Evolutionary conservation across 208 protist genomes (phyloP), one percentile per base, ranked within the genome.

Genomic region (Leishmania braziliensis): DNA sequence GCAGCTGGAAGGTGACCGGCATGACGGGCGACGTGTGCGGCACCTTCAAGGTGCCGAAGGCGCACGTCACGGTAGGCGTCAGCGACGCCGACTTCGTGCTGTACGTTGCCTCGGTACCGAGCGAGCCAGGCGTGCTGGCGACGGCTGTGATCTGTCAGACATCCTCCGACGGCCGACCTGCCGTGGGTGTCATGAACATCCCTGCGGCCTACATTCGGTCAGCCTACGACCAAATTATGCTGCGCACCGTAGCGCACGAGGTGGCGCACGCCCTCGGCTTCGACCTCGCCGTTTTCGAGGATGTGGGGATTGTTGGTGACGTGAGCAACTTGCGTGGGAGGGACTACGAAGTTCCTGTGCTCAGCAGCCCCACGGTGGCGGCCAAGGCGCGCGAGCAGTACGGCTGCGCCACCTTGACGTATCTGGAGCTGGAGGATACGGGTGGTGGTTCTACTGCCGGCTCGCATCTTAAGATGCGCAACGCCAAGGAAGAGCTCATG

Each of bases 401-500:
- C 83, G 84, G 79, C 62, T 98, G 97, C 80, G 12, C 10, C 51
- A 77, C 16, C 10, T 33, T 95, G 54, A 48, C n/a, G 12, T 90
- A 89, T 26, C 89, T 95, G 80, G 93, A 96, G 88, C 53, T 98
- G 33, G 95, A 98, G 85, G 89, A n/a, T n/a, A n/a, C n/a, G n/a
- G n/a, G n/a, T n/a, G 50, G n/a, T n/a, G n/a, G n/a, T n/a, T n/a
- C n/a, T n/a, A n/a, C n/a, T n/a, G n/a, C n/a, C n/a, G n/a, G 58
- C 60, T 98, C 94, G 33, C 95, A 98, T 86, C 97, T 95, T 93
- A 93, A 97, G 87, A 83, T 87, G 46, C 86, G 92, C 74, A 91
- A 93, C 62, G 89, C 93, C 16, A 86, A 85, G 66, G 91, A 98
- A 51, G 97, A 98, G 77, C 78, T 97, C 53, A 98, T 98, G 95